phyloP scores from a whole-genome alignment of 345 rosid species.

The Stellera chamaejasme region DNA sequence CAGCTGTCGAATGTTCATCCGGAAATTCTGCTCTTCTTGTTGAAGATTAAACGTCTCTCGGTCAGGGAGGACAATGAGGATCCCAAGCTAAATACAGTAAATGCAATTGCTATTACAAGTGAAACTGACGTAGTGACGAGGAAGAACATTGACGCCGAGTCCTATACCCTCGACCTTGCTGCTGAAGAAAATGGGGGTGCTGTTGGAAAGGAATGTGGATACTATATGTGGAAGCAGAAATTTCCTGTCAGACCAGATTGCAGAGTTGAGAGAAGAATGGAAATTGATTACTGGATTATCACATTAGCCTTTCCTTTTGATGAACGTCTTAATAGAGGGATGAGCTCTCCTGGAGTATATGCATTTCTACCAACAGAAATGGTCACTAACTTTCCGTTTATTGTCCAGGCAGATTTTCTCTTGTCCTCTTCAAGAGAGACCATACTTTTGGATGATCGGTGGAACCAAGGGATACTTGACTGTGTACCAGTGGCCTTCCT shows the following conservation, averaged over 20 bases:
- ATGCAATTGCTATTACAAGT: constrained; percentile 40
- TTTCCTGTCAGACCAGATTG: constrained; percentile 50
- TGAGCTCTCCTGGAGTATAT: constrained; percentile 48
- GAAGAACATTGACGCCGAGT: constrained; percentile 72
- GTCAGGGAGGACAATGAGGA: constrained; percentile 45
- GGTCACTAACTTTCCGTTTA: constrained; percentile 59
- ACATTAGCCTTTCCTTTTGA: constrained; percentile 66
- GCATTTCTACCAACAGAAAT: constrained; percentile 77
- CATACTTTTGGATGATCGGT: constrained; percentile 45
- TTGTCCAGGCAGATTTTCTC: constrained; percentile 67
- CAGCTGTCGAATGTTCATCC: constrained; percentile 66
- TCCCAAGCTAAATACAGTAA: constrained; percentile 32
- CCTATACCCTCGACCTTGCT: constrained; percentile 52
- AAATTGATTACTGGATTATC: constrained; percentile 56
- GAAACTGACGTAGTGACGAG: constrained; percentile 38
- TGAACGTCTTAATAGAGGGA: constrained; percentile 46
- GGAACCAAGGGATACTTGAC: constrained; percentile 79
- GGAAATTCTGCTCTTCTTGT: constrained; percentile 50
- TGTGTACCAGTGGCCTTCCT: constrained; percentile 52
- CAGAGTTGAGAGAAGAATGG: constrained; percentile 56
- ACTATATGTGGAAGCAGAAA: constrained; percentile 68
- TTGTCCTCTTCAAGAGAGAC: constrained; percentile 68
- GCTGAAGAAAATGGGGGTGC: constrained; percentile 22
- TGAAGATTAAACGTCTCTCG: constrained; percentile 61
- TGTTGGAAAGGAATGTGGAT: constrained; percentile 33